Evolutionary conservation across 2,329 filamentous ascomycete genomes (phyloP), one percentile per base, ranked within the genome.

Genomic region (Aurifilum marmelostoma): DNA sequence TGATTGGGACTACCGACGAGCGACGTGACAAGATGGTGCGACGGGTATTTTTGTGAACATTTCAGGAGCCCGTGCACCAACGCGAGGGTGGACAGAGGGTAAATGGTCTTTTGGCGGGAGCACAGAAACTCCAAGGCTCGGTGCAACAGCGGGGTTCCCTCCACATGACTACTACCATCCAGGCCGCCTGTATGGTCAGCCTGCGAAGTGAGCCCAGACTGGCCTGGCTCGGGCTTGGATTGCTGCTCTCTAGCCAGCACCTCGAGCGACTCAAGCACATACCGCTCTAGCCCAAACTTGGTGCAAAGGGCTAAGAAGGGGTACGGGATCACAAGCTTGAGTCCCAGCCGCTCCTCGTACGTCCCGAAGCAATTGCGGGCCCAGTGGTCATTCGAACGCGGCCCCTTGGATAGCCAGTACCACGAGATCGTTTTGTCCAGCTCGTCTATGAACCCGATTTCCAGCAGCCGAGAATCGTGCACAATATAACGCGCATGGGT

Each of bases 61-160:
- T 47, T n/a, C 27, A 80, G 71, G 2, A 80, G 73, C 0, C 54
- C 54, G 27, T 24, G 43, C 21, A 68, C 67, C 21, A 68, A 18
- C 14, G 34, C 39, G 3, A 76, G 76, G 37, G 75, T 73, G 0
- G 78, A 80, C 1, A 77, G 72, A 0, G 78, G 78, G 63, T 75
- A 79, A 41, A 80, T 77, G 6, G 77, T 78, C 59, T 76, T 77
- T 56, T 76, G 75, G 12, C 78, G 74, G 0, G 77, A 78, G 67
- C 77, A 79, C 24, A 78, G 72, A 32, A 77, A 78, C 52, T 80
- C 78, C 1, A 74, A 75, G 1, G 78, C 78, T 43, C 79, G 77
- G 0, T 75, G 69, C 1, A 80, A 63, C 1, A 80, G 71, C 8
- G 78, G 78, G 3, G 77, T 77, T 1, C 60, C 47, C 29, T 64